Percentiles rank a stretch among this genome's conserved stretches.
phyloP scores from a whole-genome alignment of 225 moss, liverwort and hornwort genomes.

The Ulota crispa region DNA sequence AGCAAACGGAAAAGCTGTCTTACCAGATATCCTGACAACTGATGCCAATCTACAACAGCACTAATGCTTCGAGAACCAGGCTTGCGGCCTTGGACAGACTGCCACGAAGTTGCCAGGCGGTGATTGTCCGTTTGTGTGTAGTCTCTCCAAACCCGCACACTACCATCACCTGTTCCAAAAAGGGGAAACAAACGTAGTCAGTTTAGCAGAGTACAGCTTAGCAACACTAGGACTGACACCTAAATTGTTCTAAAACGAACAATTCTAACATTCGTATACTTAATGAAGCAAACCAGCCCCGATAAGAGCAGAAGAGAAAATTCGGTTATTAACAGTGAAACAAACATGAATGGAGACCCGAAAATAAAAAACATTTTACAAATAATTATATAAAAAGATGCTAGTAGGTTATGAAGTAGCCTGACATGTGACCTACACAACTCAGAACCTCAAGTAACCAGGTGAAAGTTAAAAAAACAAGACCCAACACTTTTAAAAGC shows the following conservation, averaged over 20 bases:
- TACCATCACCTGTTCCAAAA: slow-evolving; percentile 73
- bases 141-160: slow-evolving; percentile 95
- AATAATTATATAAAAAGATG: neutral
- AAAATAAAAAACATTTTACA: neutral
- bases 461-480: neutral
- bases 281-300: slow-evolving; percentile 7
- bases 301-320: neutral
- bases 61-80: slow-evolving; percentile 87
- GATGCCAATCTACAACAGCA: slow-evolving; percentile 99
- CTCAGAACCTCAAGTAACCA: neutral
- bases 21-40: slow-evolving; percentile 89
- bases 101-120: slow-evolving; percentile 89
- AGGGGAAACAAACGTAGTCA: neutral
- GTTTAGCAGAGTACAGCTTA: neutral
- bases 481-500: slow-evolving; percentile 2
- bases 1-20: slow-evolving; percentile 5
- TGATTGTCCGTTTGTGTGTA: slow-evolving; percentile 81
- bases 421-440: slow-evolving; percentile 5
- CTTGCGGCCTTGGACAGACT: slow-evolving; percentile 90
- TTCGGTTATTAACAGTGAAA: neutral
- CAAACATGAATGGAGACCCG: slow-evolving; percentile 1
- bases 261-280: neutral
- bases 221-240: neutral
- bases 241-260: neutral
- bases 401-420: neutral